phyloP scores from a whole-genome alignment of 1,284 basidiomycete genomes.

The Apiotrichum siamense region DNA sequence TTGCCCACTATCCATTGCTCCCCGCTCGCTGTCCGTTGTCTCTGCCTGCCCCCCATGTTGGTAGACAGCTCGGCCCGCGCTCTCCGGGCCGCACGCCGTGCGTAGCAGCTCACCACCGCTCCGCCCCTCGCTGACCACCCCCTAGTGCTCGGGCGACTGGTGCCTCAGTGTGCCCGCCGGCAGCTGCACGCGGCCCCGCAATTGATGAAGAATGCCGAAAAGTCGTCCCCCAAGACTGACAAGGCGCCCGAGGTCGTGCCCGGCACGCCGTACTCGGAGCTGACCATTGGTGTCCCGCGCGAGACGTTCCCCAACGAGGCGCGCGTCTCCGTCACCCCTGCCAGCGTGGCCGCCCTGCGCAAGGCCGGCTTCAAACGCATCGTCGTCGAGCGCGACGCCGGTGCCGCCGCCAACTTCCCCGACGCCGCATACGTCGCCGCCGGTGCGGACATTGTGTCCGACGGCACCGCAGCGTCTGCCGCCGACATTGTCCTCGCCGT shows the following conservation, averaged over 20 bases:
- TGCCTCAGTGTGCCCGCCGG: neutral
- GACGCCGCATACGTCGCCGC: constrained; percentile 69
- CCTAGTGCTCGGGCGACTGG: neutral
- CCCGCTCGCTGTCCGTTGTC: neutral
- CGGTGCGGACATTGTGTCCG: constrained; percentile 58
- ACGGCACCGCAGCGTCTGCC: constrained; percentile 54
- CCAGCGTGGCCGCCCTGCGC: constrained; percentile 62
- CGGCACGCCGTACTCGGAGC: constrained; percentile 62
- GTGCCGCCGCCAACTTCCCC: constrained; percentile 64
- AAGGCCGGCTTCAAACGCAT: constrained; percentile 74
- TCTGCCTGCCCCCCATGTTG: neutral
- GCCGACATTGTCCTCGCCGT: constrained; percentile 76
- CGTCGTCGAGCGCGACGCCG: constrained; percentile 66
- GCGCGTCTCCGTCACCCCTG: constrained; percentile 70
- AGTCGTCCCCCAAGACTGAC: neutral
- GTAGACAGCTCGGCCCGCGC: constrained; percentile 1
- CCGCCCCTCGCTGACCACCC: neutral
- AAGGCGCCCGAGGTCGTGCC: neutral
- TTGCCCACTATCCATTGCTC: neutral
- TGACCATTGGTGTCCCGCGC: constrained; percentile 69
- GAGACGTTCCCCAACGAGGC: constrained; percentile 69
- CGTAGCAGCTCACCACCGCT: neutral
- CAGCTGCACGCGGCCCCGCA: neutral
- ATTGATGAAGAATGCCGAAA: too few species aligned
- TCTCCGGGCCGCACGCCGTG: neutral